Base-by-base conservation (phyloP, 306 rosid species). In the Sesbania bispinosa region DNA sequence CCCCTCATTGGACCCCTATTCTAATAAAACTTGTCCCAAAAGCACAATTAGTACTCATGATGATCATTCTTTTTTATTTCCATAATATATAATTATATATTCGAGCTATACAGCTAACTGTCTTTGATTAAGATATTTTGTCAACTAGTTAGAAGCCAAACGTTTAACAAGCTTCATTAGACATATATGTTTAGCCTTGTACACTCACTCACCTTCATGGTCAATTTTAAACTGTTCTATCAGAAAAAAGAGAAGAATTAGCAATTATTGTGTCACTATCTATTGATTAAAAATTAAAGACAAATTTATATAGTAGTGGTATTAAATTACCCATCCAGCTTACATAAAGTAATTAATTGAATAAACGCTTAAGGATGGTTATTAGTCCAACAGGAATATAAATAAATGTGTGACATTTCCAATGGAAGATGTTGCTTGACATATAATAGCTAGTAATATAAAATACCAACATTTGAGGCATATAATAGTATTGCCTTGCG, bases 391-490 rank as follows among this genome's bases (percentile, higher is more conserved):
- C 30, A 13, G 27, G 43, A 75, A 72, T 42, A 62, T 24, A 10
- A 47, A 62, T 64, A 33, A 13, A 38, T 7, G 43, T 23, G 72
- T 74, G 86, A 84, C 81, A 69, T 83, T 76, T 74, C 80, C 86
- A 55, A 81, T 54, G 85, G 81, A 75, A 70, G 48, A 27, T 13
- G 39, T 58, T 41, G 81, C 33, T 80, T 23, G 80, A 73, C 74
- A 80, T 76, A 63, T n/a, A n/a, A n/a, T n/a, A 76, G 81, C 77
- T 77, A 74, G 70, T 78, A 81, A 86, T 67, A 63, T 62, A 61
- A 74, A 76, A 60, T 77, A 83, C 35, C 71, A 24, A 66, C 58
- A 29, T 24, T 68, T 16, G 75, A 33, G 33, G 52, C 48, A 41
- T 79, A 74, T 39, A 51, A 75, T 69, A 83, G 71, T 68, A 54